Conservation (phyloP, 1,139 yeast species). For the Candida gigantensis region DNA sequence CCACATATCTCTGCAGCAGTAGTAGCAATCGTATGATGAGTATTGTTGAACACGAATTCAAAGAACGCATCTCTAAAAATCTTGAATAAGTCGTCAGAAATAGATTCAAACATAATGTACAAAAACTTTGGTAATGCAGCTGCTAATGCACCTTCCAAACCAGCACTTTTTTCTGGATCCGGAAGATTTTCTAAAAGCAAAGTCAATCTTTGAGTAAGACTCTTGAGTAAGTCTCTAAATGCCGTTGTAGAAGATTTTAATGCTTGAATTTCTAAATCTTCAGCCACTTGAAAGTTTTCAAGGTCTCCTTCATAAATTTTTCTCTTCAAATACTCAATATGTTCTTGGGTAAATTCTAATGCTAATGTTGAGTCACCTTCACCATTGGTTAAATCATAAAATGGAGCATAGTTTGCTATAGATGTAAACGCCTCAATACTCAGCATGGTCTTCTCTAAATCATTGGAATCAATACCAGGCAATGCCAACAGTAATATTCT, state of each 20-base stretch:
- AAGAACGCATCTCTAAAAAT: slow-evolving; percentile 53
- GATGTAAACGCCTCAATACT: slow-evolving; percentile 73
- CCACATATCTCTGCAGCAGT: slow-evolving; percentile 73
- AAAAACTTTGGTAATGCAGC: slow-evolving; percentile 64
- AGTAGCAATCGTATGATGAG: slow-evolving; percentile 66
- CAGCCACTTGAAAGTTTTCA: slow-evolving; percentile 31
- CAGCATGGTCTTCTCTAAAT: slow-evolving; percentile 69
- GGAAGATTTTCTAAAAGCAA: slow-evolving; percentile 76
- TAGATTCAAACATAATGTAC: slow-evolving; percentile 66
- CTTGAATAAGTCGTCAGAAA: slow-evolving; percentile 64
- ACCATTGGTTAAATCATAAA: slow-evolving; percentile 52
- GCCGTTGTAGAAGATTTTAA: slow-evolving; percentile 74
- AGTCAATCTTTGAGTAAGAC: slow-evolving; percentile 62
- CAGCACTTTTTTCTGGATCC: slow-evolving; percentile 51
- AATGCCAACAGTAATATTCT: slow-evolving; percentile 68
- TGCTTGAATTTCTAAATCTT: slow-evolving; percentile 53
- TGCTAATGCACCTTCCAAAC: slow-evolving; percentile 55
- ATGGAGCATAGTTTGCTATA: slow-evolving; percentile 72
- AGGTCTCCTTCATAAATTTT: slow-evolving; percentile 22
- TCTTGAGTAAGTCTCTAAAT: slow-evolving; percentile 61
- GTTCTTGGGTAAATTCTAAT: slow-evolving; percentile 69
- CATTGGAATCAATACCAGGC: slow-evolving; percentile 89
- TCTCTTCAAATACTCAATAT: slow-evolving; percentile 51
- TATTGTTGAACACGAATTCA: slow-evolving; percentile 58
- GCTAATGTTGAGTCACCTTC: slow-evolving; percentile 58